Conservation (phyloP, 306 rosid species). For the Corylus americana region DNA sequence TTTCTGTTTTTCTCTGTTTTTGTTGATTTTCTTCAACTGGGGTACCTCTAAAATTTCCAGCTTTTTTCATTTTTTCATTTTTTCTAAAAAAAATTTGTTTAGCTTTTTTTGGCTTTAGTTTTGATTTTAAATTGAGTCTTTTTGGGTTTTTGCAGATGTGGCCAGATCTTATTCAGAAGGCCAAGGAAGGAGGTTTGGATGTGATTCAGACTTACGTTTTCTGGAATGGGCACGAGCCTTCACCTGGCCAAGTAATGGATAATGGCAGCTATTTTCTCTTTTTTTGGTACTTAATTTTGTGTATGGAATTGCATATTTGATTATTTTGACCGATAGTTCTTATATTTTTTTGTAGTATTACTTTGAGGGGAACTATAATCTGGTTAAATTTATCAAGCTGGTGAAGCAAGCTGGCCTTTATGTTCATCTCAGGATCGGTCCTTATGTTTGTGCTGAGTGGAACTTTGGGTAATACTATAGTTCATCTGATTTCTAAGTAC, state of each 20-base stretch:
- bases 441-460: slow-evolving; percentile 99
- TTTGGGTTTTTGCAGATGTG: slow-evolving; percentile 71
- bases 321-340: slow-evolving; percentile 7
- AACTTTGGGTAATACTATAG: slow-evolving; percentile 75
- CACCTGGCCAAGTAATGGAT: slow-evolving; percentile 75
- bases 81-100: background rate
- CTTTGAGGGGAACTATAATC: slow-evolving; percentile 90
- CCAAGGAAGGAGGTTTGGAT: slow-evolving; percentile 97
- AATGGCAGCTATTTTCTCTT: slow-evolving; percentile 26
- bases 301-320: background rate
- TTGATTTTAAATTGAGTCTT: slow-evolving; percentile 2
- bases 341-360: slow-evolving; percentile 55
- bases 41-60: slow-evolving; percentile 27
- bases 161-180: slow-evolving; percentile 99
- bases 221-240: slow-evolving; percentile 99
- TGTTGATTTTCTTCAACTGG: slow-evolving; percentile 34
- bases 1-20: slow-evolving; percentile 16
- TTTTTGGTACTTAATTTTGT: slow-evolving; percentile 18
- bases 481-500: slow-evolving; percentile 4
- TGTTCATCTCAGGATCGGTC: slow-evolving; percentile 93
- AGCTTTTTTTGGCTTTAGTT: slow-evolving; percentile 7
- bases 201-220: slow-evolving; percentile 95
- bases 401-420: slow-evolving; percentile 94
- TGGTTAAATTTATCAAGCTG: slow-evolving; percentile 85
- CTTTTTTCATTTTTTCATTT: slow-evolving; percentile 1